A percentile compares a stretch with the other conserved stretches of the same genome.
phyloP scores from a whole-genome alignment of 441 rosid genomes.

The Bruguiera hainesii region DNA sequence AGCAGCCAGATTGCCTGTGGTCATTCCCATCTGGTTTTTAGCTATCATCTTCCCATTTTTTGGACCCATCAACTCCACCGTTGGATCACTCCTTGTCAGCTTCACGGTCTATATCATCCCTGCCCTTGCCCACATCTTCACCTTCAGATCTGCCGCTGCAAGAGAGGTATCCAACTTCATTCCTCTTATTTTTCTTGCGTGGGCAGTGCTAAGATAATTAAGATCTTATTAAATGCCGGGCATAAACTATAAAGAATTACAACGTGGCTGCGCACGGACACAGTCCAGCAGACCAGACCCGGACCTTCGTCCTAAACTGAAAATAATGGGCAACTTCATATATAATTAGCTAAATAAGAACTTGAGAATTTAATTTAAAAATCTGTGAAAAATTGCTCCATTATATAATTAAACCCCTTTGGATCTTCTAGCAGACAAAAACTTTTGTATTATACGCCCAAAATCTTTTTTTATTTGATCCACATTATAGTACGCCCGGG shows the following conservation, averaged over 20 bases:
- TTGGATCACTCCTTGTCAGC: conserved; percentile 93
- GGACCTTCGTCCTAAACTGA: conserved; percentile 23
- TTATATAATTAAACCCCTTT: not conserved
- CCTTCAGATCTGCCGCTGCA: conserved; percentile 79
- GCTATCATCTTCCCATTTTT: conserved; percentile 96
- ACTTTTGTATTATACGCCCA: too few relatives aligned
- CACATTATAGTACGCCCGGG: too few relatives aligned
- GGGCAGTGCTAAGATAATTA: not conserved
- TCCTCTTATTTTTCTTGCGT: not conserved
- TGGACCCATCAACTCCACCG: conserved; percentile 94
- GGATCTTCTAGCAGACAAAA: not conserved
- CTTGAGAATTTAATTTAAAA: too few relatives aligned
- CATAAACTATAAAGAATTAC: conserved; percentile 3
- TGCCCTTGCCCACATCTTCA: conserved; percentile 83
- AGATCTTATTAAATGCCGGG: not conserved
- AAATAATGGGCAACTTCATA: too few relatives aligned
- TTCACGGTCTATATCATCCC: conserved; percentile 98
- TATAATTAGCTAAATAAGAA: too few relatives aligned
- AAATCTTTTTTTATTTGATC: not conserved
- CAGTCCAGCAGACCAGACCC: conserved; percentile 31
- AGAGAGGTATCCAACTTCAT: conserved; percentile 50
- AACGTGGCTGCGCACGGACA: conserved; percentile 30
- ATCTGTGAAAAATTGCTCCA: too few relatives aligned
- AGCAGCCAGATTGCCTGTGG: conserved; percentile 82
- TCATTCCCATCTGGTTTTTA: conserved; percentile 22